Base-by-base conservation (phyloP, 257 asterid species). In the Nicotiana benthamiana region DNA sequence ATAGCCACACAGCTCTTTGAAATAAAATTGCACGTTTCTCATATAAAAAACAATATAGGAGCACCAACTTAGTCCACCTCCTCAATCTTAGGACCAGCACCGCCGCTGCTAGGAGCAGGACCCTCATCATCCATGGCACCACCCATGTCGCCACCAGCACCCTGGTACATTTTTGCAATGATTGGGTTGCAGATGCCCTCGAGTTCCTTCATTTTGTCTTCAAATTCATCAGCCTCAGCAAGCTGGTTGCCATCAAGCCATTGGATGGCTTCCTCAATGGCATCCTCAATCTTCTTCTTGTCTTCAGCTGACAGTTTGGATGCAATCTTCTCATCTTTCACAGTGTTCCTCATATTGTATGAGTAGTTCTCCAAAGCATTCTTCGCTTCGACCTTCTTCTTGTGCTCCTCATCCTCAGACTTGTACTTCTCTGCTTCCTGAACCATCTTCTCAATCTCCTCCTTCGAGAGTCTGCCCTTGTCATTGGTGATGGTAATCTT, bases 311-410 rank as follows among this genome's bases (percentile, higher is more conserved):
- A 78, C 9, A 93, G 89, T 80, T 91, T 93, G 11, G 96, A 87
- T 2, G 94, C 91, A 12, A 93, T 91, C 90, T 93, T 93, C 82
- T 93, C 97, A 12, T 93, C 97, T 85, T 91, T 91, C 4, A 93
- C 75, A 0, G 97, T 93, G 90, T 93, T 93, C 94, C 97, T 93
- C 97, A 91, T 93, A 89, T 91, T 93, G 91, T 93, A 93, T 0
- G 97, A 87, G 1, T 92, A 92, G 88, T 92, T 92, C 88, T 92
- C 97, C 82, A 92, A 52, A 0, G 96, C 88, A 62, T 93, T 91
- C 91, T 93, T 93, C 0, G 96, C 90, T 54, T 93, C 97, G 0
- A 91, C 94, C 88, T 93, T 93, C 88, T 91, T 93, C 91, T 93
- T 93, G 88, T 93, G 96, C 40, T 93, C 97, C 54, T 93, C 97